A percentile compares a stretch with the other conserved stretches of the same genome.
Evolutionary conservation across 129 eudicot species (phyloP).

Genomic region (Centrapalus pauciflorus): DNA sequence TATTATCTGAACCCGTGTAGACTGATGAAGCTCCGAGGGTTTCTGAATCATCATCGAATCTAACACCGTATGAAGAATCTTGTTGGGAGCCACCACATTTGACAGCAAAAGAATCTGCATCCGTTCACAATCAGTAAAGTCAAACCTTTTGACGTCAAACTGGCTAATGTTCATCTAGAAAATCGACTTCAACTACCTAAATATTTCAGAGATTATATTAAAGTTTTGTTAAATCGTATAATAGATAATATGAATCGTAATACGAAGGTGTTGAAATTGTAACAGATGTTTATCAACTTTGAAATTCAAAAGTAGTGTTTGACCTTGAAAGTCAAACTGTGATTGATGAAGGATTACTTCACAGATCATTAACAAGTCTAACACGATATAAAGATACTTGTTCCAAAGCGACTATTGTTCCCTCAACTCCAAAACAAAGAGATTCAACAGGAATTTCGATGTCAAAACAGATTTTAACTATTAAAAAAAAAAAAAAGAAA

Average conservation of each 20-base stretch:
- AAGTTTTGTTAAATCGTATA: background rate
- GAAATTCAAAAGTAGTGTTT: background rate
- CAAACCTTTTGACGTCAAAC: conserved; percentile 6
- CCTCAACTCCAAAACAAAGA: too few species aligned
- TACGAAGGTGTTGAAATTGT: background rate
- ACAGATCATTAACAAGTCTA: too few species aligned
- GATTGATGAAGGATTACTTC: background rate
- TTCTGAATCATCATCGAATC: conserved; percentile 58
- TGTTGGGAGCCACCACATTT: conserved; percentile 60
- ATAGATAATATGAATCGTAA: background rate
- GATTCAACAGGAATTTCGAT: too few species aligned
- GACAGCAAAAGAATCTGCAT: conserved; percentile 55
- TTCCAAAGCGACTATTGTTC: too few species aligned
- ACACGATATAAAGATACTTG: too few species aligned
- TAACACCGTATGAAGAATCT: conserved; percentile 39
- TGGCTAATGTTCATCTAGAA: background rate
- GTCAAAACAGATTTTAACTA: too few species aligned
- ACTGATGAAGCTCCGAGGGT: conserved; percentile 59
- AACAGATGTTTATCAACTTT: background rate
- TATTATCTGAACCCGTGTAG: conserved; percentile 33
- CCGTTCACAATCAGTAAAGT: background rate
- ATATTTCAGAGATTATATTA: background rate
- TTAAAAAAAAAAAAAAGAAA: too few species aligned
- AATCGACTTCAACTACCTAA: background rate
- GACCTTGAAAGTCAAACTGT: conserved; percentile 9